Percentiles rank a stretch among this genome's conserved stretches.
Conservation (phyloP, 177 flowering plant species). For the Telopea speciosissima region DNA sequence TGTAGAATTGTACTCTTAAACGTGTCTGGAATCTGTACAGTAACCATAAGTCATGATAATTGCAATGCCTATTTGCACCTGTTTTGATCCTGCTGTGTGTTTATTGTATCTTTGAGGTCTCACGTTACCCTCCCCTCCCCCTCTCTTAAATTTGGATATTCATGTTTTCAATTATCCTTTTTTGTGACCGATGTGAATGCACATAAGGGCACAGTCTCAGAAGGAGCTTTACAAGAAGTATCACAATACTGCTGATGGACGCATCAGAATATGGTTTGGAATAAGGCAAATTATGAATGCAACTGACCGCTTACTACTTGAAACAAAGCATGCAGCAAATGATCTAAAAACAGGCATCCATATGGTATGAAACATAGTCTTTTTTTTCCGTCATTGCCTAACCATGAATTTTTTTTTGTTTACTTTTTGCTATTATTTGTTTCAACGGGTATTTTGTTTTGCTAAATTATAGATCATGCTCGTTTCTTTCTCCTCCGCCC, state of each 20-base stretch:
- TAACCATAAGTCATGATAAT: not conserved
- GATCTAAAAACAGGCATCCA: conserved; percentile 83
- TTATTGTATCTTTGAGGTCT: not conserved
- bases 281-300: conserved; percentile 89
- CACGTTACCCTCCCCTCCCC: no score
- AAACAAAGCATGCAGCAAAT: conserved; percentile 62
- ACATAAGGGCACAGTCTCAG: conserved; percentile 50
- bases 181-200: conserved; percentile 2
- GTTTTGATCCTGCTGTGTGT: not conserved
- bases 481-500: no score
- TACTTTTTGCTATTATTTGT: no score
- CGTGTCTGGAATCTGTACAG: not conserved
- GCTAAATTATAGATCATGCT: no score
- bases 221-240: conserved; percentile 62
- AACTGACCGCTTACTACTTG: conserved; percentile 57
- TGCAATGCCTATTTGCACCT: not conserved
- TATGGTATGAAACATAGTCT: conserved; percentile 35
- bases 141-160: no score
- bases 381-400: not conserved
- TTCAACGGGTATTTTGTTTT: no score
- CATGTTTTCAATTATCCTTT: not conserved
- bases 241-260: conserved; percentile 77
- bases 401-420: no score
- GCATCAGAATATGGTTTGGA: conserved; percentile 85
- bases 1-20: not conserved